Evolutionary conservation across 352 stramenopile genomes (phyloP), one percentile per base, ranked within the genome.

Genomic region (Phytophthora agathidicida): DNA sequence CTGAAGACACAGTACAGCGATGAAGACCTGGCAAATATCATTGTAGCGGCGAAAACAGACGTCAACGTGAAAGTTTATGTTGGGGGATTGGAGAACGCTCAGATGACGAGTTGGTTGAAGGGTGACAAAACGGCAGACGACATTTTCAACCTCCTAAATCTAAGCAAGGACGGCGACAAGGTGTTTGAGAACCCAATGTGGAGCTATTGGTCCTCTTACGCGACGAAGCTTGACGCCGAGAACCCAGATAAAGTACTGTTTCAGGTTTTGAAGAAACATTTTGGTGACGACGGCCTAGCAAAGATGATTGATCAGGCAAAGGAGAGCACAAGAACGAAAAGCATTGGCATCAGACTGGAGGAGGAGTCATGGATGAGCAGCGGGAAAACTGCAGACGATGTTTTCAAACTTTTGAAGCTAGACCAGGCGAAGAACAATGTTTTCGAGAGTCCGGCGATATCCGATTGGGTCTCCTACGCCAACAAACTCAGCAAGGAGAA

Each of bases 381-480:
- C 11, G 31, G 31, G 2, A 33, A 42, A 26, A 33, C 22, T 2
- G 7, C 31, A 13, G 31, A 53, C 31, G 45, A 53, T 11, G 4
- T 53, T 33, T 53, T 43, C 20, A 53, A 35, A 0, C 5, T 43
- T 24, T 7, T 33, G 4, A 42, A 49, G 6, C 17, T 49, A 11
- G 31, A 53, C 30, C 23, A 53, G 8, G 13, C 6, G 6, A 11
- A 11, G 10, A 11, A 19, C 1, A 20, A 17, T 2, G 1, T 43
- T 2, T 53, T 53, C 22, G 14, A 24, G 20, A 31, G 13, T 14
- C 32, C 45, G 22, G 30, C 2, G 17, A 19, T 51, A 8, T 3
- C 2, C 14, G 31, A 13, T 41, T 51, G 44, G 44, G 5, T 41
- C 3, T 51, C 44, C 10, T 51, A 51, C 14, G 44, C 32, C 10